Conservation (phyloP, 2,329 filamentous ascomycete species). For the Apiospora kogelbergensis region DNA sequence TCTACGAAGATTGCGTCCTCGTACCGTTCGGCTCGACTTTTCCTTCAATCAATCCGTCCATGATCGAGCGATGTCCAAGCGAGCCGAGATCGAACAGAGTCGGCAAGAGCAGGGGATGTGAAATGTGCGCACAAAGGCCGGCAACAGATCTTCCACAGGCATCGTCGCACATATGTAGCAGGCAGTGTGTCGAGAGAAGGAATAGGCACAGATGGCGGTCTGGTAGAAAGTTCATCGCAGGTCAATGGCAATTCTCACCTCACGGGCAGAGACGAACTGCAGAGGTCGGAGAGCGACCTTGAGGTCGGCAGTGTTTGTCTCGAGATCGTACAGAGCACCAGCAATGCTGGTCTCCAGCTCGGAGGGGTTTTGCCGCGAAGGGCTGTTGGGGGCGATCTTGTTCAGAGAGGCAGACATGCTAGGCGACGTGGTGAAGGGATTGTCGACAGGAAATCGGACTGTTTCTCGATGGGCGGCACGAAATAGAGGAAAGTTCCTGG, state of each 20-base stretch:
- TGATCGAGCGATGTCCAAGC: slow-evolving; percentile 7
- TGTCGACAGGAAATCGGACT: slow-evolving; percentile 12
- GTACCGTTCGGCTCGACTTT: slow-evolving; percentile 19
- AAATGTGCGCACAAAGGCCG: neutral
- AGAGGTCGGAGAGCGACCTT: slow-evolving; percentile 94
- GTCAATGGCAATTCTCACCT: slow-evolving; percentile 70
- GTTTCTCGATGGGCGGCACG: slow-evolving; percentile 16
- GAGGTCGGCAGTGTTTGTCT: slow-evolving; percentile 98
- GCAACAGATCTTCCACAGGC: neutral
- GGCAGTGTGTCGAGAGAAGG: slow-evolving; percentile 17
- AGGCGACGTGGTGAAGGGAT: slow-evolving; percentile 36
- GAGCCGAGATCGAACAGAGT: slow-evolving; percentile 5
- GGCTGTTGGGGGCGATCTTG: slow-evolving; percentile 98
- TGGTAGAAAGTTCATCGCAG: neutral
- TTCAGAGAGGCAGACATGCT: slow-evolving; percentile 76
- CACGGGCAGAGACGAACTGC: slow-evolving; percentile 97
- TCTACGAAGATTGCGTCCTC: slow-evolving; percentile 20
- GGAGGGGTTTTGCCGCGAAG: slow-evolving; percentile 91
- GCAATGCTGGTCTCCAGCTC: slow-evolving; percentile 98
- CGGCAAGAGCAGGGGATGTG: neutral
- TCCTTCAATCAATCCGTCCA: slow-evolving; percentile 6
- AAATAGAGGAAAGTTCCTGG: slow-evolving; percentile 13
- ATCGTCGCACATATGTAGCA: neutral
- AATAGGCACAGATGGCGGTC: slow-evolving; percentile 29
- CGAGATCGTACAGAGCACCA: slow-evolving; percentile 96